These are phyloP conservation scores for Yamadazyma siamensis DNA, from an alignment of 1,139 yeast species.

Conservation along the genomic window DNA sequence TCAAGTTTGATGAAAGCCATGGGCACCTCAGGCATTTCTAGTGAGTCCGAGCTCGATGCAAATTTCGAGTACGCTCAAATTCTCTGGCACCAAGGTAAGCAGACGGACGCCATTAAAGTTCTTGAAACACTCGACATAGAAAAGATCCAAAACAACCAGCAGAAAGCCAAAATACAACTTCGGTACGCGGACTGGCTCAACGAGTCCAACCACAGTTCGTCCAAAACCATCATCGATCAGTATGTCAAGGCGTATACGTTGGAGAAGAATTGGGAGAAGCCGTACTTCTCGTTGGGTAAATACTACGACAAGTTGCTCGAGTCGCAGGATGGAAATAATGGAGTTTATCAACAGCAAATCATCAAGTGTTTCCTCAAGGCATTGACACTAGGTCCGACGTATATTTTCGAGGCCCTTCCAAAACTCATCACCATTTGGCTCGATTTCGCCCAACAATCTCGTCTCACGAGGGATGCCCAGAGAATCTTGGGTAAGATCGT, in stretches of 20 bases:
- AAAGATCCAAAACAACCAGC: constrained; percentile 6
- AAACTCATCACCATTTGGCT: constrained; percentile 89
- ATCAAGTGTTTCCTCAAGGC: constrained; percentile 66
- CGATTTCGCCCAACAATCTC: constrained; percentile 58
- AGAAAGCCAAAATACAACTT: constrained; percentile 55
- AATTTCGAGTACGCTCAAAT: constrained; percentile 80
- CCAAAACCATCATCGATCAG: constrained; percentile 67
- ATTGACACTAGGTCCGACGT: constrained; percentile 63
- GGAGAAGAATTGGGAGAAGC: constrained; percentile 71
- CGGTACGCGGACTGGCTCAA: constrained; percentile 90
- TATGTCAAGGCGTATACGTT: constrained; percentile 58
- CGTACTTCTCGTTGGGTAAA: constrained; percentile 76
- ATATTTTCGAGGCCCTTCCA: constrained; percentile 82
- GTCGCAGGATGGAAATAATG: constrained; percentile 48
- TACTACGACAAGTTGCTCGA: constrained; percentile 78
- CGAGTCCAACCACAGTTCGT: constrained; percentile 78
- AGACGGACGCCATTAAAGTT: constrained; percentile 75
- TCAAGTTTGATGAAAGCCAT: constrained; percentile 69
- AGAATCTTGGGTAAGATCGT: constrained; percentile 46
- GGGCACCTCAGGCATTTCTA: constrained; percentile 16
- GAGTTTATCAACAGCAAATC: constrained; percentile 65
- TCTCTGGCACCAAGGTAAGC: constrained; percentile 89
- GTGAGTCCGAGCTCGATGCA: constrained; percentile 38
- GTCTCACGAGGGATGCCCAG: constrained; percentile 27
- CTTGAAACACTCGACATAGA: constrained; percentile 41